A percentile compares a stretch with the other conserved stretches of the same genome.
phyloP scores from a whole-genome alignment of 768 basidiomycete species.

The Calocera viscosa region DNA sequence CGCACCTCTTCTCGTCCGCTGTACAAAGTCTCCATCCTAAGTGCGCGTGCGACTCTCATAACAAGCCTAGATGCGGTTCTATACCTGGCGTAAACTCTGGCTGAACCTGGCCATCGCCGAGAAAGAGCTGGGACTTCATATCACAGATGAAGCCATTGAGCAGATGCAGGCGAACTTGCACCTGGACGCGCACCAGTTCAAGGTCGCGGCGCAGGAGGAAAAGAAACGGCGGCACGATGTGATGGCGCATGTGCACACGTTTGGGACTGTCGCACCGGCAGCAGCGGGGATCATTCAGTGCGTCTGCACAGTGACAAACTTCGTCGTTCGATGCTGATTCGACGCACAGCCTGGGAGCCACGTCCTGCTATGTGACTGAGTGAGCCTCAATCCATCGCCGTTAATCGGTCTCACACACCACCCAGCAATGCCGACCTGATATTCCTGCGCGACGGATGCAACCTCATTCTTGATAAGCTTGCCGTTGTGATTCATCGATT shows the following conservation, averaged over 20 bases:
- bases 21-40: conserved; percentile 36
- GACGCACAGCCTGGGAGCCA: conserved; percentile 68
- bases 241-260: conserved; percentile 99
- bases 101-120: conserved; percentile 92
- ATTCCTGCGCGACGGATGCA: conserved; percentile 79
- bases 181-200: conserved; percentile 80
- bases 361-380: conserved; percentile 99
- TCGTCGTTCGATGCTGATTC: neutral
- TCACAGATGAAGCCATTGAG: conserved; percentile 78
- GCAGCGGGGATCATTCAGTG: conserved; percentile 95
- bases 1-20: conserved; percentile 85
- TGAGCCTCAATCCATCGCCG: conserved; percentile 30
- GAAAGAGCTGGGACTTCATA: conserved; percentile 84
- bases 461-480: conserved; percentile 76
- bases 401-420: conserved; percentile 6
- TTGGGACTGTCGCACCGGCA: conserved; percentile 82
- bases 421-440: conserved; percentile 93
- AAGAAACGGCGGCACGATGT: conserved; percentile 97
- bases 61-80: conserved; percentile 66
- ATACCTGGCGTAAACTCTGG: conserved; percentile 93
- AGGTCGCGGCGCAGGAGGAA: conserved; percentile 83
- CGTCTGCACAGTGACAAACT: conserved; percentile 22
- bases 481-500: conserved; percentile 81
- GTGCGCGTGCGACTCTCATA: neutral
- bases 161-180: conserved; percentile 93